Evolutionary conservation across 179 eudicot genomes (phyloP).

Genomic region (Actinidia arguta): DNA sequence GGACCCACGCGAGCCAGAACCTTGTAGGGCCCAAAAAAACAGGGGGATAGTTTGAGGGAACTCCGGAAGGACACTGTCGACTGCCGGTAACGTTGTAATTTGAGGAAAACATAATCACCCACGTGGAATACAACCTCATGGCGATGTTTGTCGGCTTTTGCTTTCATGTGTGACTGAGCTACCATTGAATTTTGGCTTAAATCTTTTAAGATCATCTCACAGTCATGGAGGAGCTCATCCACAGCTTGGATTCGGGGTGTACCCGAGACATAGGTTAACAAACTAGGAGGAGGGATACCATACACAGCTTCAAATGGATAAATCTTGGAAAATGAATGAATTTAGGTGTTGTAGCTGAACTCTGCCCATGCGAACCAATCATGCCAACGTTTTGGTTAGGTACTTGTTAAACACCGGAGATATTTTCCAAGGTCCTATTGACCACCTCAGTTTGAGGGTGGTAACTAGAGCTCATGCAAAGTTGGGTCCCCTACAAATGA

Average conservation of each 20-base stretch:
- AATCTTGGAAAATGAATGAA: not conserved
- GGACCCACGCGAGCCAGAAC: not conserved
- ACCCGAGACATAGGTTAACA: no score
- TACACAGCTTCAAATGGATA: not conserved
- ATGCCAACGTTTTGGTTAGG: not conserved
- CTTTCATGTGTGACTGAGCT: conserved; percentile 10
- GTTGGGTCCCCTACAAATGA: not conserved
- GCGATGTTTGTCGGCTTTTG: not conserved
- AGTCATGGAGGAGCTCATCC: not conserved
- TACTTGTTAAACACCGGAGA: not conserved
- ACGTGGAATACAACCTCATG: conserved; percentile 4
- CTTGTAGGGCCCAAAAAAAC: not conserved
- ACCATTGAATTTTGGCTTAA: not conserved
- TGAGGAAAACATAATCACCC: conserved; percentile 16
- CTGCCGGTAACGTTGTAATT: conserved; percentile 22
- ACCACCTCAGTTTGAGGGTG: conserved; percentile 9
- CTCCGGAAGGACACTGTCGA: not conserved
- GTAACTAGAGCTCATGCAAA: not conserved
- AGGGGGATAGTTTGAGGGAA: not conserved
- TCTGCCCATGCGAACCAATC: not conserved
- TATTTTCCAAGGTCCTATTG: conserved; percentile 3
- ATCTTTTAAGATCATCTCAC: not conserved
- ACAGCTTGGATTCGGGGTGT: not conserved
- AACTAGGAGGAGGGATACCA: not conserved
- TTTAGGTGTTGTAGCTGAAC: not conserved